A percentile compares a stretch with the other conserved stretches of the same genome.
phyloP scores from a whole-genome alignment of 148 eudicot genomes.

The Polygonum aviculare region DNA sequence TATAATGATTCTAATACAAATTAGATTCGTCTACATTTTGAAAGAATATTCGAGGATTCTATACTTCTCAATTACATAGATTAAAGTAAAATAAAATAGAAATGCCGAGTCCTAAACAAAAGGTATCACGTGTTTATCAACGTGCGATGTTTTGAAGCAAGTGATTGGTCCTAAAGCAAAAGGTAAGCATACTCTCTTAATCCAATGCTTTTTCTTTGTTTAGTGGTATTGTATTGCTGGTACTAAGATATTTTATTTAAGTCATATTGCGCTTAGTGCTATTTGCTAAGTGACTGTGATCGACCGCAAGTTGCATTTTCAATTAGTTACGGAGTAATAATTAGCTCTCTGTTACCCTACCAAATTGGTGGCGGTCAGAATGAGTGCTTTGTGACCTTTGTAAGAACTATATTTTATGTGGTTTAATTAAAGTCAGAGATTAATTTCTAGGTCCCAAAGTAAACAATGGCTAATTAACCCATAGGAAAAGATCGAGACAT shows the following conservation, averaged over 20 bases:
- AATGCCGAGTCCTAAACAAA: not conserved
- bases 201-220: not conserved
- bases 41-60: too few relatives aligned
- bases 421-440: not conserved
- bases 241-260: not conserved
- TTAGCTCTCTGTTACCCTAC: not conserved
- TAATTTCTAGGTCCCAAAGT: not conserved
- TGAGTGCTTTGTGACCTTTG: not conserved
- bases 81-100: too few relatives aligned
- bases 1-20: too few relatives aligned
- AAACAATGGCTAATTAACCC: not conserved
- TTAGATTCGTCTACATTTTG: too few relatives aligned
- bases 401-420: not conserved
- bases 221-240: not conserved
- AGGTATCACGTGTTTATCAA: not conserved
- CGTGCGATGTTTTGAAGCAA: not conserved
- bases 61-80: too few relatives aligned
- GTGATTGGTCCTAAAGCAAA: slow-evolving; percentile 7
- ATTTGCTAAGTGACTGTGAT: not conserved
- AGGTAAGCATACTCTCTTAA: not conserved
- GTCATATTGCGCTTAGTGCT: not conserved
- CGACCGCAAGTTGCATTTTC: not conserved
- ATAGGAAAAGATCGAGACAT: not conserved
- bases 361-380: not conserved
- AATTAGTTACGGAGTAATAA: not conserved